Conservation (phyloP, 2,329 filamentous ascomycete genomes). For the Colletotrichum limetticola region DNA sequence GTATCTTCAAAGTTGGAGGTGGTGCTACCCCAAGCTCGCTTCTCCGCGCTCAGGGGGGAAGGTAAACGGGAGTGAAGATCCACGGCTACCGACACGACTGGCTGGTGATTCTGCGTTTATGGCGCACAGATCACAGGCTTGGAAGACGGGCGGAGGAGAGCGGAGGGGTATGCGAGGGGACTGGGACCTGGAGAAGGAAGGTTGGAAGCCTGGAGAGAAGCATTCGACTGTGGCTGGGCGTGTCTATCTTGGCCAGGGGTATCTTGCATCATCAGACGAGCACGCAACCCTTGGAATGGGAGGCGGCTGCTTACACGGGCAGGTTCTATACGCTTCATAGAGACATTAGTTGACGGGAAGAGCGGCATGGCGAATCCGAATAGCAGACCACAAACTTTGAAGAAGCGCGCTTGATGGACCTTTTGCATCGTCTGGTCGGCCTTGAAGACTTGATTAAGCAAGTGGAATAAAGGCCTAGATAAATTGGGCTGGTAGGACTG, state of each 20-base stretch:
- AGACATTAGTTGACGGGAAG: not conserved
- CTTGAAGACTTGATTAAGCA: conserved; percentile 30
- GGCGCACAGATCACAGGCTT: not conserved
- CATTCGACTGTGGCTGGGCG: not conserved
- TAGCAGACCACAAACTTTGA: not conserved
- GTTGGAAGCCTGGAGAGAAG: not conserved
- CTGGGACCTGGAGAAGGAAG: not conserved
- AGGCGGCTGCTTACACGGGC: not conserved
- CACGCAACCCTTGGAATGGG: not conserved
- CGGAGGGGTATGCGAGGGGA: not conserved
- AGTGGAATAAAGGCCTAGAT: not conserved
- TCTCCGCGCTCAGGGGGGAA: not conserved
- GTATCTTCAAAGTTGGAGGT: not conserved
- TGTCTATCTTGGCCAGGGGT: not conserved
- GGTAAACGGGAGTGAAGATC: not conserved
- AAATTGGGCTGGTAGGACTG: not conserved
- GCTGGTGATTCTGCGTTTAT: conserved; percentile 7
- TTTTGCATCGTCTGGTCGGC: conserved; percentile 9
- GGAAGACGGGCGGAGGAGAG: not conserved
- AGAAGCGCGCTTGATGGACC: not conserved
- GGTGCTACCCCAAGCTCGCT: not conserved
- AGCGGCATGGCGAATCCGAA: not conserved
- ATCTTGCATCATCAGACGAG: conserved; percentile 18
- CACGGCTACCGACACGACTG: not conserved
- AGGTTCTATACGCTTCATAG: not conserved